These are phyloP conservation scores for Euphrasia arctica DNA, from an alignment of 305 asterid genomes.

Conservation along the genomic window DNA sequence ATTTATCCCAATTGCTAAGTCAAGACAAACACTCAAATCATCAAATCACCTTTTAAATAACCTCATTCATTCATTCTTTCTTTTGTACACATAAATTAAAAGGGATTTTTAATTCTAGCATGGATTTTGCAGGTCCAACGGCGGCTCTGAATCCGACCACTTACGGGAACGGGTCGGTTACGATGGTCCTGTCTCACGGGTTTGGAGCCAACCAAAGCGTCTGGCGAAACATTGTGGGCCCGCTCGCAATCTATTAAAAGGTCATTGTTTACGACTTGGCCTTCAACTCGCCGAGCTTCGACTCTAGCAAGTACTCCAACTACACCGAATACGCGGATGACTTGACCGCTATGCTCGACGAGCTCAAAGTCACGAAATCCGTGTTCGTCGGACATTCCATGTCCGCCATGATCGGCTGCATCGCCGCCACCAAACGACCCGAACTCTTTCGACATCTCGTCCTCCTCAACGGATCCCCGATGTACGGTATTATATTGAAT, in stretches of 20 bases:
- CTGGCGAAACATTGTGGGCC: neutral
- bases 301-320: neutral
- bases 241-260: neutral
- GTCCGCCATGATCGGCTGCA: neutral
- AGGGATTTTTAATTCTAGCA: neutral
- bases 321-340: neutral
- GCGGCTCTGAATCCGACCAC: neutral
- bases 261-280: conserved; percentile 1
- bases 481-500: no score
- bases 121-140: neutral
- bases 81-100: neutral
- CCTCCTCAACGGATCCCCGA: neutral
- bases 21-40: no score
- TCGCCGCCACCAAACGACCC: neutral
- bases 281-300: neutral
- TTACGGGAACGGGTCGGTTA: neutral
- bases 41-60: no score
- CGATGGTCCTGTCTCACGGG: neutral
- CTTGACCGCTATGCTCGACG: neutral
- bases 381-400: neutral
- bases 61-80: neutral
- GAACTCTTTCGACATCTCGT: neutral
- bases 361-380: neutral
- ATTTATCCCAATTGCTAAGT: neutral
- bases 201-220: neutral